Base-by-base conservation (phyloP, 768 basidiomycete species). In the Podaxis rugospora region DNA sequence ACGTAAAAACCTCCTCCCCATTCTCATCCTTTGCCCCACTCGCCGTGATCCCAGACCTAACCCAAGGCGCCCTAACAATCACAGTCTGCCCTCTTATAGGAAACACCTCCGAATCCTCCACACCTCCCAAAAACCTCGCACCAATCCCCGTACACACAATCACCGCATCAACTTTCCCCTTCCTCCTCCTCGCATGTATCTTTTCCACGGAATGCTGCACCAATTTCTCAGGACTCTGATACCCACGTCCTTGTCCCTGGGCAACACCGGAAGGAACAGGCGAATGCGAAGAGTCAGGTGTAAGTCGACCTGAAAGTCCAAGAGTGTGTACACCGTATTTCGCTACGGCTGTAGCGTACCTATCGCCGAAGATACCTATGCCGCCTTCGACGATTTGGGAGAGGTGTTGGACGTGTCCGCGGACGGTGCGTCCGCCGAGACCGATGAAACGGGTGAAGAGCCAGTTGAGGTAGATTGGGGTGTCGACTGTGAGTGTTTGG, bases 61-160 rank as follows among this genome's bases (percentile, higher is more conserved):
- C 75, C 74, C 82, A 80, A 0, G 90, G 88, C 2, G 91, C 90
- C 40, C 83, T 72, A 21, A 95, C 78, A 16, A 94, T 70, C 7
- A 95, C 85, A 0, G 91, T 88, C 74, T 96, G 95, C 6, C 94
- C 94, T 47, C 93, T 80, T 64, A 94, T 82, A 0, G 94, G 92
- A 68, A 83, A 85, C 23, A 94, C 75, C 23, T 75, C 76, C 60
- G 79, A 78, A 70, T 97, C 95, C 67, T 94, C 87, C 2, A 95
- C 85, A 4, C 93, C 94, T 11, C 90, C 83, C 46, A 96, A 78
- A 35, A 84, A 85, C 53, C 84, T 79, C 7, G 93, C 85, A 3
- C 89, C 89, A 21, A 95, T 71, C 0, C 92, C 92, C 0, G 83
- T 79, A 65, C 90, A 93, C 9, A 88, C 82, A 4, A 94, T 70